Evolutionary conservation across 768 basidiomycete species (phyloP).

Genomic region (Boletus subparvulus): DNA sequence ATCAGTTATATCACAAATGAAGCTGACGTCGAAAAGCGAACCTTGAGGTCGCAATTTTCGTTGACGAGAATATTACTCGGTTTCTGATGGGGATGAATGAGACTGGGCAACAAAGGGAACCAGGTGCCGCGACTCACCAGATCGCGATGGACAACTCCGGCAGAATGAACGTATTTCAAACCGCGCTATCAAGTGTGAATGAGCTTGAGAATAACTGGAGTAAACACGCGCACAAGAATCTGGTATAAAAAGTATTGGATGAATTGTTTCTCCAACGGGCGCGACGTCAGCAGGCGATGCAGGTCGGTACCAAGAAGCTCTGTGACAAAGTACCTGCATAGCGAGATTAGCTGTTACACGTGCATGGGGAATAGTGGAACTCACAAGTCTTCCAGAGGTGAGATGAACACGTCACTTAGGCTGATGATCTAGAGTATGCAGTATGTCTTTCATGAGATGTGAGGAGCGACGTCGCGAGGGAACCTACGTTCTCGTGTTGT

Average conservation of each 20-base stretch:
- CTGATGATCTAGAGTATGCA: slow-evolving; percentile 80
- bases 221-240: slow-evolving; percentile 68
- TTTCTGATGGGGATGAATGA: slow-evolving; percentile 54
- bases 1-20: slow-evolving; percentile 1
- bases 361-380: slow-evolving; percentile 28
- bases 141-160: slow-evolving; percentile 98
- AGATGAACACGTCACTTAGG: slow-evolving; percentile 98
- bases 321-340: slow-evolving; percentile 91
- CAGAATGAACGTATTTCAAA: slow-evolving; percentile 98
- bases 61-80: slow-evolving; percentile 99
- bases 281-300: slow-evolving; percentile 92
- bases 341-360: not conserved
- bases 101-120: not conserved
- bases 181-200: slow-evolving; percentile 63
- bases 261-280: slow-evolving; percentile 98
- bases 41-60: slow-evolving; percentile 99
- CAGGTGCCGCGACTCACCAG: slow-evolving; percentile 50
- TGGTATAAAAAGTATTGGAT: slow-evolving; percentile 99
- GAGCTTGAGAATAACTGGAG: not conserved
- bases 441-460: slow-evolving; percentile 4
- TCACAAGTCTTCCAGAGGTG: slow-evolving; percentile 96
- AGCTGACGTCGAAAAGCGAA: slow-evolving; percentile 30
- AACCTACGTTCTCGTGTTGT: slow-evolving; percentile 91
- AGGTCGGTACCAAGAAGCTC: slow-evolving; percentile 98
- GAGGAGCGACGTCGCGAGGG: not conserved